Evolutionary conservation across 129 eudicot genomes (phyloP).

Genomic region (Chrysanthemum makinoi): DNA sequence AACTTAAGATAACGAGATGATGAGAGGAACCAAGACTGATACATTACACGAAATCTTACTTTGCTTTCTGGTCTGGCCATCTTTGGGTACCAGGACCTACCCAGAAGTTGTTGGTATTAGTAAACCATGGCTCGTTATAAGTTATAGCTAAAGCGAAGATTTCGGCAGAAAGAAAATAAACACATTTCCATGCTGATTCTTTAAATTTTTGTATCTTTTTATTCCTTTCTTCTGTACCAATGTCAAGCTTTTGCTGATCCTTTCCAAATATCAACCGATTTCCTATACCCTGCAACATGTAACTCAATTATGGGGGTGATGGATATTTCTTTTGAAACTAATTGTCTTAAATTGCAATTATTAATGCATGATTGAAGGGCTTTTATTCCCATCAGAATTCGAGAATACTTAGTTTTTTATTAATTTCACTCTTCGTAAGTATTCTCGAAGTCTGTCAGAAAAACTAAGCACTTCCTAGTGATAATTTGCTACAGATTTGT

Average conservation of each 20-base stretch:
- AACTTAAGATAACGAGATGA: background rate
- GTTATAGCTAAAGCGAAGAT: constrained; percentile 38
- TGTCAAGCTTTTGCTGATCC: constrained; percentile 9
- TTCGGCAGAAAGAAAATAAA: constrained; percentile 49
- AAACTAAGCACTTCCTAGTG: too few relatives aligned
- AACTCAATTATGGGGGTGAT: background rate
- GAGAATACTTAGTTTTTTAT: too few relatives aligned
- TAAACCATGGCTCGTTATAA: constrained; percentile 54
- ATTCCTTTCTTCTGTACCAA: constrained; percentile 26
- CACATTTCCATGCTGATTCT: constrained; percentile 56
- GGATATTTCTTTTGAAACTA: background rate
- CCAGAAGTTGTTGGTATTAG: constrained; percentile 45
- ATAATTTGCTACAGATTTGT: too few relatives aligned
- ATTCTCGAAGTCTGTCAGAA: too few relatives aligned
- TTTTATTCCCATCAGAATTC: too few relatives aligned
- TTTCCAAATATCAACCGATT: constrained; percentile 40
- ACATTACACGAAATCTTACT: constrained; percentile 30
- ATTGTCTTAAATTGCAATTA: background rate
- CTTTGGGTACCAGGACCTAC: constrained; percentile 44
- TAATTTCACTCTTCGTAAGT: too few relatives aligned
- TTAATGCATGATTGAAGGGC: background rate
- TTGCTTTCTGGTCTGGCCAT: constrained; percentile 55
- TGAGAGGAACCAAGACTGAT: constrained; percentile 6
- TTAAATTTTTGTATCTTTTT: constrained; percentile 48
- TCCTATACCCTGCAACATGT: constrained; percentile 37